Base-by-base conservation (phyloP, 352 stramenopile species). In the Pythium utonaiense region DNA sequence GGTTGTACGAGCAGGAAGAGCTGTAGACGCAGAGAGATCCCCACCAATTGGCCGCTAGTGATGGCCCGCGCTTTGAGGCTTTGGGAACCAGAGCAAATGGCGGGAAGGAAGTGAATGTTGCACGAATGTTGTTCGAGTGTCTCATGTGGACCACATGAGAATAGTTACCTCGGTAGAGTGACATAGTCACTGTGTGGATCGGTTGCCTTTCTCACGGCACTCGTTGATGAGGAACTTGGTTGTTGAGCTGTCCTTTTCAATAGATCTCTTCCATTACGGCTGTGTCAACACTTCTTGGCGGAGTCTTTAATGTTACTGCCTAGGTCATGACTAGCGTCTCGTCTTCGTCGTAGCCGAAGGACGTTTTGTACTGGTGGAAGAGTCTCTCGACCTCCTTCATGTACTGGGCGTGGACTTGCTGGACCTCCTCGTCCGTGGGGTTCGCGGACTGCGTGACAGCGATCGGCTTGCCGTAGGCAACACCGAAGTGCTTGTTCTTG, bases 381-480 rank as follows among this genome's bases (percentile, higher is more conserved):
- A 91, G 50, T 8, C 76, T 67, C 58, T 89, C 66, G 33, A 93
- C 66, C 56, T 88, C 77, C 7, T 69, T 61, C 30, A 89, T 73
- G 60, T 89, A 93, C 38, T 73, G 45, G 21, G 70, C 54, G 53
- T 93, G 83, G 24, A 90, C 51, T 1, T 62, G 62, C 19, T 66
- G 53, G 22, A 89, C 61, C 40, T 93, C 71, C 17, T 88, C 75
- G 31, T 91, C 78, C 0, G 60, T 86, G n/a, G 84, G 84, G 55
- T 86, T 73, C 6, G 62, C 71, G 0, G 69, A 86, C 27, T 80
- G 66, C 53, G 69, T 67, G 19, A 83, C 77, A 6, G 71, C 40
- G 54, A 93, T 85, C 1, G 84, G 77, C 47, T 83, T 87, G 62
- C 83, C 83, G 56, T 89, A 91, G 2, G 91, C 83, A 8, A 93